Percentiles rank a stretch among this genome's conserved stretches.
Conservation (phyloP, 805 yeast species). For the Schwanniomyces sp. region DNA sequence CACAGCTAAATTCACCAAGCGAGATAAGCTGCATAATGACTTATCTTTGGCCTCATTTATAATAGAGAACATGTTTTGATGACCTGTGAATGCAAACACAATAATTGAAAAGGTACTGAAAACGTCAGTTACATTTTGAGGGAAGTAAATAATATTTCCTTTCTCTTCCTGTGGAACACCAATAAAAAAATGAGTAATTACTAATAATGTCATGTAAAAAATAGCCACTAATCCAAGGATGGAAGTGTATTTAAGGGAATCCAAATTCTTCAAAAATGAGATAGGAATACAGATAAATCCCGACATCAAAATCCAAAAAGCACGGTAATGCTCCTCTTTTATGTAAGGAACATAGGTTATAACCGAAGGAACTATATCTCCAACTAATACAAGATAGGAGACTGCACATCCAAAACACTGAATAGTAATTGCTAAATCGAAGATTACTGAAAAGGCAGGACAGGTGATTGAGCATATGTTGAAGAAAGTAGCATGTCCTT, state of each 20-base stretch:
- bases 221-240: conserved; percentile 80
- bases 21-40: conserved; percentile 38
- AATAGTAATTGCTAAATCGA: conserved; percentile 67
- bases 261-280: conserved; percentile 71
- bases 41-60: conserved; percentile 73
- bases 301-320: conserved; percentile 62
- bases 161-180: conserved; percentile 37
- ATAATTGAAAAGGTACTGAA: conserved; percentile 80
- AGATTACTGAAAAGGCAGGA: conserved; percentile 58
- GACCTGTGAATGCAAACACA: conserved; percentile 94
- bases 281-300: conserved; percentile 51
- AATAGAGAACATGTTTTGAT: conserved; percentile 90
- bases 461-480: conserved; percentile 63
- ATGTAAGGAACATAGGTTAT: conserved; percentile 23
- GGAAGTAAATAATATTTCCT: conserved; percentile 32
- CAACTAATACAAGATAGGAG: conserved; percentile 67
- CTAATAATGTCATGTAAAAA: conserved; percentile 70
- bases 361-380: conserved; percentile 68
- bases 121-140: conserved; percentile 49
- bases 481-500: conserved; percentile 69
- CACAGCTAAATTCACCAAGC: conserved; percentile 52
- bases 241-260: conserved; percentile 83
- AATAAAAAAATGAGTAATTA: conserved; percentile 64
- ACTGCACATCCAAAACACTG: conserved; percentile 74
- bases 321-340: conserved; percentile 30